Conservation (phyloP, 345 rosid species). For the Heritiera fomes region DNA sequence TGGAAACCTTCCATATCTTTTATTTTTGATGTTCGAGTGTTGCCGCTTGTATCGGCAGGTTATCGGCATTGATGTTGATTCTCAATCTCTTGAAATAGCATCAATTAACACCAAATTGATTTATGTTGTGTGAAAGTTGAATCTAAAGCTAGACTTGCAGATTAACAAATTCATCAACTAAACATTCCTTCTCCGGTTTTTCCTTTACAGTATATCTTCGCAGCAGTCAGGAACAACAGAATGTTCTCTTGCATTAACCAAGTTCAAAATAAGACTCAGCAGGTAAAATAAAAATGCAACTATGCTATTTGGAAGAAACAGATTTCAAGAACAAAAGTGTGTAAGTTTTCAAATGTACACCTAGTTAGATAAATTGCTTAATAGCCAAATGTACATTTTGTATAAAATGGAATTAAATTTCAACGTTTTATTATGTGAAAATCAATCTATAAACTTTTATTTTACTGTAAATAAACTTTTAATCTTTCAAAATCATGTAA, state of each 20-base stretch:
- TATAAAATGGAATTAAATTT: not conserved
- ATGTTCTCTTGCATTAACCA: constrained; percentile 75
- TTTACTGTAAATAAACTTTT: too few relatives aligned
- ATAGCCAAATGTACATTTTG: too few relatives aligned
- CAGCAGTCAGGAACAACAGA: constrained; percentile 59
- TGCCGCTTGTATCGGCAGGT: constrained; percentile 54
- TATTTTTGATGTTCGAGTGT: not conserved
- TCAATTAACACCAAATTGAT: constrained; percentile 56
- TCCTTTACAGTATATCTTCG: not conserved
- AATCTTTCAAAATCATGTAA: too few relatives aligned
- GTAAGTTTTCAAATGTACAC: not conserved
- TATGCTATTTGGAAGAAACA: not conserved
- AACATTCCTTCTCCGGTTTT: not conserved
- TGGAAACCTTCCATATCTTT: not conserved
- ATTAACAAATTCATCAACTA: not conserved
- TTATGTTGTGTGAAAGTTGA: not conserved
- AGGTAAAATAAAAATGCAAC: not conserved
- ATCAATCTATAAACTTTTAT: too few relatives aligned
- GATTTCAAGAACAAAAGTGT: not conserved
- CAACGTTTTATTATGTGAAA: not conserved
- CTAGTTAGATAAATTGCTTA: too few relatives aligned
- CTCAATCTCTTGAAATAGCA: constrained; percentile 76
- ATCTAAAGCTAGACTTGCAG: not conserved
- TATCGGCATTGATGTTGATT: constrained; percentile 75
- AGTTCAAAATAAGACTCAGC: constrained; percentile 7